Conservation (phyloP, 2,329 filamentous ascomycete genomes). For the Arthrobotrys pseudoclavata region DNA sequence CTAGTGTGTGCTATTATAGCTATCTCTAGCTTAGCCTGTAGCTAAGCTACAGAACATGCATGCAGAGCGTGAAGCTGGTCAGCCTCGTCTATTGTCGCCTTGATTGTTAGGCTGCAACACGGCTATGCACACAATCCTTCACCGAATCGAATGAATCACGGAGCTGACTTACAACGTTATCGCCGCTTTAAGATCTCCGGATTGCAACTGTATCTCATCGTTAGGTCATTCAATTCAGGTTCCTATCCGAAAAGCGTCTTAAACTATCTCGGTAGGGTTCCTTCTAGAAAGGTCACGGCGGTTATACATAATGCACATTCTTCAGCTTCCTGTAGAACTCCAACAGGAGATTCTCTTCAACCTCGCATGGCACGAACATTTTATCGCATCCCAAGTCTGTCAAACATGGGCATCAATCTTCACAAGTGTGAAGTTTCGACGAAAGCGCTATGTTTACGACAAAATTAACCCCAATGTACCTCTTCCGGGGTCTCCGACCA, state of each 20-base stretch:
- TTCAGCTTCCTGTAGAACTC: constrained; percentile 34
- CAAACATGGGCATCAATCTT: constrained; percentile 33
- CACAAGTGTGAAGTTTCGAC: constrained; percentile 17
- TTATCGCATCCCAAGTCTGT: constrained; percentile 35
- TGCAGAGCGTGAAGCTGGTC: background rate
- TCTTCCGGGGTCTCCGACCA: background rate
- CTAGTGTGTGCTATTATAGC: too few relatives aligned
- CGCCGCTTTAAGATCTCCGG: background rate
- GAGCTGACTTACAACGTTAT: constrained; percentile 12
- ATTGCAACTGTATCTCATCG: background rate
- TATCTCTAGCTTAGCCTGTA: too few relatives aligned
- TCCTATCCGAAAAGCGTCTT: background rate
- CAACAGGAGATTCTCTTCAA: constrained; percentile 33
- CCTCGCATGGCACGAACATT: constrained; percentile 41
- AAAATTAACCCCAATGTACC: constrained; percentile 15
- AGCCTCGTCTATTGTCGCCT: too few relatives aligned
- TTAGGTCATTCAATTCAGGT: background rate
- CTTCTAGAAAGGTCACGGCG: background rate
- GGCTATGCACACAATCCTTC: background rate
- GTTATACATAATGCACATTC: constrained; percentile 3
- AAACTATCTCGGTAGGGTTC: background rate
- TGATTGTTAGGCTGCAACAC: too few relatives aligned
- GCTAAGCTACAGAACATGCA: too few relatives aligned
- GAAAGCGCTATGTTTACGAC: constrained; percentile 48
- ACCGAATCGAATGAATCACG: background rate